Evolutionary conservation across 2,329 filamentous ascomycete species (phyloP).

Genomic region (Colletotrichum coccodes): DNA sequence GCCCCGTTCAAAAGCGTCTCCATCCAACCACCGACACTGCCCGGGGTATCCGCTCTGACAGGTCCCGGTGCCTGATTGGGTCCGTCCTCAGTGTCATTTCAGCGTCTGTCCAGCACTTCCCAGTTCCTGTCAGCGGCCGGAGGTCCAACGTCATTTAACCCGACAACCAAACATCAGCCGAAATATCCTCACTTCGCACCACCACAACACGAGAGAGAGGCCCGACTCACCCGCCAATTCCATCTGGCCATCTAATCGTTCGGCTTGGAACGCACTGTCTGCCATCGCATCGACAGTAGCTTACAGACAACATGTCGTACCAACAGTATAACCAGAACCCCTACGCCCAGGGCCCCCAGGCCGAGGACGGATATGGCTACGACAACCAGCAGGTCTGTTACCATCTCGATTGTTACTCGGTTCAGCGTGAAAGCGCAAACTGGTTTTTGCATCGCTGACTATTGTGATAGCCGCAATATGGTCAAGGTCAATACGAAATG

Average conservation of each 20-base stretch:
- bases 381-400: conserved; percentile 51
- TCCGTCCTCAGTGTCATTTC: conserved; percentile 28
- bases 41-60: conserved; percentile 32
- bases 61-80: conserved; percentile 32
- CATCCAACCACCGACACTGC: conserved; percentile 31
- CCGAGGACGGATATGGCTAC: conserved; percentile 58
- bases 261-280: conserved; percentile 7
- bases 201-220: conserved; percentile 17
- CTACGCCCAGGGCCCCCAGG: conserved; percentile 64
- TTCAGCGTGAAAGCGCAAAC: neutral
- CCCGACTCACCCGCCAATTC: neutral
- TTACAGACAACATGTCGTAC: conserved; percentile 64
- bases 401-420: neutral
- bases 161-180: conserved; percentile 29
- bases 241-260: neutral
- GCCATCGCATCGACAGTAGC: conserved; percentile 1
- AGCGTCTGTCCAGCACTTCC: conserved; percentile 29
- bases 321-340: conserved; percentile 73
- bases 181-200: conserved; percentile 25
- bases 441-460: neutral
- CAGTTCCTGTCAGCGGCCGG: conserved; percentile 28
- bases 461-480: conserved; percentile 34
- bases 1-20: conserved; percentile 18
- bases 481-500: conserved; percentile 63
- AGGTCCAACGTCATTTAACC: conserved; percentile 33